Evolutionary conservation across 2,329 filamentous ascomycete genomes (phyloP).

Genomic region (Samsoniella hepiali): DNA sequence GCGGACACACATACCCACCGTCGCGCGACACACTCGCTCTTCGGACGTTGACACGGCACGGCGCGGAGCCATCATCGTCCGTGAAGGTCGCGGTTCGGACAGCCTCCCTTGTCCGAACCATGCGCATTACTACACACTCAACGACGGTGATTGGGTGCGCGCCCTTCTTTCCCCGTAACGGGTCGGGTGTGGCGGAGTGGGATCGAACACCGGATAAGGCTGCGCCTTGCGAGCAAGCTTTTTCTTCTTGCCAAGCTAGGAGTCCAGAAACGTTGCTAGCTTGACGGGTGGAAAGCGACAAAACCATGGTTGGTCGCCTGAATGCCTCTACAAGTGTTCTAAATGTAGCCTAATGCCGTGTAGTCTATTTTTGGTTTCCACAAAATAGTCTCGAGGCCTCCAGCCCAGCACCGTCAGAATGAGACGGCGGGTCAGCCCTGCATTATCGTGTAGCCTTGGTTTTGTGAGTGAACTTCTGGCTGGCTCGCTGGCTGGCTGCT

Average conservation of each 20-base stretch:
- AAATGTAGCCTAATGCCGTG: too few species aligned
- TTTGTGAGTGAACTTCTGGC: too few species aligned
- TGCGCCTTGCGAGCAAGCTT: background rate
- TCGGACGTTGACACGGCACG: background rate
- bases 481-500: too few species aligned
- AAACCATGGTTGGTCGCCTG: too few species aligned
- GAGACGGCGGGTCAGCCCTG: too few species aligned
- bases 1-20: background rate
- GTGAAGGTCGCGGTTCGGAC: background rate
- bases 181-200: background rate
- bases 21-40: constrained; percentile 1
- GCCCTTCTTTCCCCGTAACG: background rate
- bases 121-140: background rate
- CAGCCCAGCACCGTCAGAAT: too few species aligned
- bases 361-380: too few species aligned
- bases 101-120: background rate
- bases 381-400: too few species aligned
- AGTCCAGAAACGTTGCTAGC: background rate
- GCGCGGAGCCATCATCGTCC: background rate
- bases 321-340: too few species aligned
- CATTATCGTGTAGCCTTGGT: too few species aligned
- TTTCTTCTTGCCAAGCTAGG: background rate
- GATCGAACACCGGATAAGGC: background rate
- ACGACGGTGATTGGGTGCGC: background rate
- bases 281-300: too few species aligned